Conservation (phyloP, 2,329 filamentous ascomycete genomes). For the Sporothrix globosa region DNA sequence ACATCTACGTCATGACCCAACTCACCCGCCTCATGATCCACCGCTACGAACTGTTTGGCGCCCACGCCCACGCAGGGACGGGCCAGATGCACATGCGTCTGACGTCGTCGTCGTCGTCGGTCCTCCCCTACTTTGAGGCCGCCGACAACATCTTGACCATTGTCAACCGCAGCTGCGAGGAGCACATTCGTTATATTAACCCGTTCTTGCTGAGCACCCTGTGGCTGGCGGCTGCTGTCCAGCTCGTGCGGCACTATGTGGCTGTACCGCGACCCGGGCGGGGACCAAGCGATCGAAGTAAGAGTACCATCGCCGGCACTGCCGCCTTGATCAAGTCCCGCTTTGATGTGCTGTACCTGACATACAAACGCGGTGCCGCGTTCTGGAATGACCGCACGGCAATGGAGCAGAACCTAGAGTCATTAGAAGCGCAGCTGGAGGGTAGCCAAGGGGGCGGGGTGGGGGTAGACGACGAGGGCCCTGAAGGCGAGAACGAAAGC, state of each 20-base stretch:
- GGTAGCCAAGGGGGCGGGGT: background rate
- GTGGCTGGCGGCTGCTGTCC: conserved; percentile 28
- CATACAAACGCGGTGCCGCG: conserved; percentile 23
- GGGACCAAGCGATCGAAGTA: background rate
- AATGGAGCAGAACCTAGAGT: conserved; percentile 30
- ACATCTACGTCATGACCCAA: conserved; percentile 31
- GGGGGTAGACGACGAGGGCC: background rate
- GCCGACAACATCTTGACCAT: conserved; percentile 29
- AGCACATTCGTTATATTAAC: conserved; percentile 28
- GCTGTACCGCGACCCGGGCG: background rate
- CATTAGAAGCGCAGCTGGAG: conserved; percentile 21
- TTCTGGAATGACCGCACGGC: conserved; percentile 29
- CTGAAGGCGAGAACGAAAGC: background rate
- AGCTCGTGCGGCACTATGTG: conserved; percentile 16
- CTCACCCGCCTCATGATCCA: conserved; percentile 24
- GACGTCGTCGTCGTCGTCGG: background rate
- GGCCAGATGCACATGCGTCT: background rate
- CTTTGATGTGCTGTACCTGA: conserved; percentile 29
- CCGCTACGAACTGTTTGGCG: conserved; percentile 27
- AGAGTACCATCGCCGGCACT: too few species aligned
- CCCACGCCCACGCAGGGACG: background rate
- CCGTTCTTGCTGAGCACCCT: conserved; percentile 24
- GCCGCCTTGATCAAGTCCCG: conserved; percentile 25
- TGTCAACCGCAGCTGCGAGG: conserved; percentile 28
- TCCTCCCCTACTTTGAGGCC: conserved; percentile 27